These are phyloP conservation scores for Sphaerulina musiva DNA, from an alignment of 2,329 filamentous ascomycete genomes.

Conservation along the genomic window DNA sequence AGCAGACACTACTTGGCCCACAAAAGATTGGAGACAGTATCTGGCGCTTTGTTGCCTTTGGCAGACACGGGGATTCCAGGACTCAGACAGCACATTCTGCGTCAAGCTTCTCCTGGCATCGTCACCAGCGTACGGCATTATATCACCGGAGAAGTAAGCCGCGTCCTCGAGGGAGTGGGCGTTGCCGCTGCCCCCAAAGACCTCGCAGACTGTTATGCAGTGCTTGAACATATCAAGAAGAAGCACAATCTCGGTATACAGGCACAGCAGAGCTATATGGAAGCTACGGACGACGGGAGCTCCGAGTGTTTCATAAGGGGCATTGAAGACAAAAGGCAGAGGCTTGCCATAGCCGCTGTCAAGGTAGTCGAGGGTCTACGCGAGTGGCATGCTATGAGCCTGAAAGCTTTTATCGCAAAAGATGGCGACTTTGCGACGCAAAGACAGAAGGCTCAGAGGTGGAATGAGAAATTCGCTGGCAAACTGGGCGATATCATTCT, in stretches of 20 bases:
- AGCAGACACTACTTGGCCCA: constrained; percentile 24
- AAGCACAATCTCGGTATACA: too few relatives aligned
- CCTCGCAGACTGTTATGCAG: not conserved
- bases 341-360: not conserved
- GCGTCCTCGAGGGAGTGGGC: not conserved
- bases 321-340: not conserved
- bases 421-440: not conserved
- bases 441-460: not conserved
- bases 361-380: not conserved
- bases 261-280: too few relatives aligned
- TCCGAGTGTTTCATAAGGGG: not conserved
- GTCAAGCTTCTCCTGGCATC: not conserved
- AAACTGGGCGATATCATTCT: not conserved
- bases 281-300: not conserved
- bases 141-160: not conserved
- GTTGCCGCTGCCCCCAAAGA: not conserved
- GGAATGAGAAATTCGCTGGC: not conserved
- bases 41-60: constrained; percentile 4
- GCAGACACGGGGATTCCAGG: constrained; percentile 21
- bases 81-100: constrained; percentile 5
- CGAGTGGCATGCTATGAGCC: not conserved
- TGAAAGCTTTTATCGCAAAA: not conserved
- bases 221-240: too few relatives aligned
- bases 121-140: not conserved
- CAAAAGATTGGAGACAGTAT: constrained; percentile 11